These are phyloP conservation scores for Nicotiana rustica DNA, from an alignment of 305 asterid genomes.

Conservation along the genomic window DNA sequence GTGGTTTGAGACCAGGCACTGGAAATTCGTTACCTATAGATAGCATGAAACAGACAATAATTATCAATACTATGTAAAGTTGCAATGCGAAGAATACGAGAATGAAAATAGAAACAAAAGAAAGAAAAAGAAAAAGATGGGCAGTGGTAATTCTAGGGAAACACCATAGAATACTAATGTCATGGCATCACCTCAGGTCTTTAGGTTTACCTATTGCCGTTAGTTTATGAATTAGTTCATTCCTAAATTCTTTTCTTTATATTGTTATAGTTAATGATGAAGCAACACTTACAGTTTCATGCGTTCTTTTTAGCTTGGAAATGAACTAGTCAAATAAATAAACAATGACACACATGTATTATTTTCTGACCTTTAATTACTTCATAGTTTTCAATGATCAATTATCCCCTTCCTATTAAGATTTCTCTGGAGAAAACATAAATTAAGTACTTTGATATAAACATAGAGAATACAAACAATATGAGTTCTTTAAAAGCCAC, in stretches of 20 bases:
- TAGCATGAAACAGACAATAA: not conserved
- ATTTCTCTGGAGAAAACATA: conserved; percentile 17
- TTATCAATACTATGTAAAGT: not conserved
- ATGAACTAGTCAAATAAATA: not conserved
- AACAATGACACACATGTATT: not conserved
- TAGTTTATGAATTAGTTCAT: not conserved
- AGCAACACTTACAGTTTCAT: conserved; percentile 11
- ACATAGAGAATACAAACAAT: not conserved
- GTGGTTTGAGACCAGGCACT: not conserved
- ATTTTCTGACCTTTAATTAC: not conserved
- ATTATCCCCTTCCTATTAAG: not conserved
- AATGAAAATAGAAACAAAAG: too few species aligned
- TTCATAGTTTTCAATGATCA: conserved; percentile 4
- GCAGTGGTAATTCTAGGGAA: too few species aligned
- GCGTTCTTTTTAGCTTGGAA: not conserved
- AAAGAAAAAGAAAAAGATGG: too few species aligned
- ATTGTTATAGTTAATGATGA: not conserved
- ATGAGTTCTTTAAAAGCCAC: conserved; percentile 1
- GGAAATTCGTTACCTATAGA: not conserved
- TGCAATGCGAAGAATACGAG: not conserved
- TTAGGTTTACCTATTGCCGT: not conserved
- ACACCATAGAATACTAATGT: too few species aligned
- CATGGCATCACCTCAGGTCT: not conserved
- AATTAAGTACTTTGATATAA: not conserved
- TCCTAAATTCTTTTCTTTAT: too few species aligned